Evolutionary conservation across 805 yeast genomes (phyloP), one percentile per base, ranked within the genome.

Genomic region (Candida rishiriensis): DNA sequence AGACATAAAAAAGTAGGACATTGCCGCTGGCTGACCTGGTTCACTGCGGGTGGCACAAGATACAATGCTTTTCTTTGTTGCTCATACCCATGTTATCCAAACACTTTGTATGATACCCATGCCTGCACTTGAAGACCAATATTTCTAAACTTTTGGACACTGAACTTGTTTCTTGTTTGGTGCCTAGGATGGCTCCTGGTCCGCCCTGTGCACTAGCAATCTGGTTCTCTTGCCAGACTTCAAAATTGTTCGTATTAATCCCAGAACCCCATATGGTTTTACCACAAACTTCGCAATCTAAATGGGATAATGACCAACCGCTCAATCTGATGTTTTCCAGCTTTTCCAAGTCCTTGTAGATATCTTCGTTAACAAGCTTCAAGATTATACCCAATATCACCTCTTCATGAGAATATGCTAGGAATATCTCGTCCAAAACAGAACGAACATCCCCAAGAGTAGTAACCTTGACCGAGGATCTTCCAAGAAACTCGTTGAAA

Each of bases 271-370:
- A 83, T 30, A 89, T 65, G 16, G 68, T 67, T 49, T 79, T 80
- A 1, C 88, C 90, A 62, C 97, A 90, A 0, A 83, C 76, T 31
- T 84, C 84, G 61, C 97, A 90, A 39, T 73, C 78, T 32, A 72
- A 68, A 26, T 68, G 66, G 26, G 64, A 66, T 1, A 71, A 52
- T 0, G 81, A 69, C 88, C 95, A 84, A 0, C 97, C 97, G 32
- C 66, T 61, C 0, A 69, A 51, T 17, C 75, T 67, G 30, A 70
- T 66, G 2, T 53, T 48, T 11, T 74, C 68, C 10, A 83, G 64
- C 2, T 55, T 50, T 11, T 68, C 57, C 57, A 82, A 63, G 47
- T 75, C 72, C 16, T 64, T 64, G 51, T 67, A 73, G 1, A 83
- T 78, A 28, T 80, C 83, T 17, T 67, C 71, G 49, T 83, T 81